A percentile compares a stretch with the other conserved stretches of the same genome.
These are phyloP conservation scores for Diversispora eburnea DNA, from an alignment of 192 early-diverging fungal species.

Conservation along the genomic window DNA sequence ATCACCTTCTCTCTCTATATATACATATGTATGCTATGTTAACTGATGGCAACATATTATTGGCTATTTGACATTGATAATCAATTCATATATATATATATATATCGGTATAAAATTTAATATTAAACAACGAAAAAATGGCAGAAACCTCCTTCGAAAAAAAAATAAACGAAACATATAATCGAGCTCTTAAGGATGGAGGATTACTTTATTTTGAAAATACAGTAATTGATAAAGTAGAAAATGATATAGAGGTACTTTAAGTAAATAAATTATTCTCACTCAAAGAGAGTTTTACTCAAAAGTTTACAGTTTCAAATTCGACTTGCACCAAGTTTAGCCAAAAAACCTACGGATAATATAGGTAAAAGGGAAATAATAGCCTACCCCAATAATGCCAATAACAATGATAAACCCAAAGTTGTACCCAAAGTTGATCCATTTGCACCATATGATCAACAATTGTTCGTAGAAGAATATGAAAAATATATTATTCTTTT, in stretches of 20 bases:
- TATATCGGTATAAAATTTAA: not conserved
- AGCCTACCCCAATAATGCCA: not conserved
- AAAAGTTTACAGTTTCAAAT: constrained; percentile 42
- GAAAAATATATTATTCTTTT: constrained; percentile 45
- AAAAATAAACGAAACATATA: not conserved
- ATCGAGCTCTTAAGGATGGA: constrained; percentile 18
- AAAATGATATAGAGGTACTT: constrained; percentile 16
- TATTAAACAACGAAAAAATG: not conserved
- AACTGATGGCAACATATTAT: too few species aligned
- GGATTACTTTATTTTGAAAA: constrained; percentile 12
- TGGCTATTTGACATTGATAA: too few species aligned
- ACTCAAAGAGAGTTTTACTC: not conserved
- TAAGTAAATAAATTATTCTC: not conserved
- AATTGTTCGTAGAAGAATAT: constrained; percentile 45
- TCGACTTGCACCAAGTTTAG: constrained; percentile 41
- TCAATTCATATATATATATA: too few species aligned
- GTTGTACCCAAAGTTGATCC: constrained; percentile 38
- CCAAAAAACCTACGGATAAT: constrained; percentile 38
- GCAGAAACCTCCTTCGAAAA: constrained; percentile 14
- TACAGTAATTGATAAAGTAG: not conserved
- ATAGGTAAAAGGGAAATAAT: constrained; percentile 10
- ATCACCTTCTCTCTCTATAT: too few species aligned
- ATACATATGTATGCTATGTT: too few species aligned
- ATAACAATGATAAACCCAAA: constrained; percentile 23
- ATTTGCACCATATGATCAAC: constrained; percentile 47